Evolutionary conservation across 768 basidiomycete species (phyloP).

Genomic region (Boletus vinaceobasis): DNA sequence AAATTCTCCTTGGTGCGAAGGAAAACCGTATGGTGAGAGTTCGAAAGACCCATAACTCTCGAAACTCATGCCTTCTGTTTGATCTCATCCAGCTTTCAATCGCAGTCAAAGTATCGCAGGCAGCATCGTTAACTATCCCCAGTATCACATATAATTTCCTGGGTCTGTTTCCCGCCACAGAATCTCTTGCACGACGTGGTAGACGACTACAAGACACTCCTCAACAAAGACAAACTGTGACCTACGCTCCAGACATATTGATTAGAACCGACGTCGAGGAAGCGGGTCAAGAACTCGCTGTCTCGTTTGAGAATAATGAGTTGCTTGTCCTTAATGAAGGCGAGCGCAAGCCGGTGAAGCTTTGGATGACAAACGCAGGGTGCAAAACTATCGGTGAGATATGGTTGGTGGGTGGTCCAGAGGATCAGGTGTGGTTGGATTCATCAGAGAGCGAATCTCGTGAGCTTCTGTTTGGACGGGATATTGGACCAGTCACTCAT

Average conservation of each 20-base stretch:
- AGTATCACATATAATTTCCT: conserved; percentile 68
- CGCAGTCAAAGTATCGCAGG: conserved; percentile 49
- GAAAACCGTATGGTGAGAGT: conserved; percentile 61
- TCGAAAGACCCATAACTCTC: background rate
- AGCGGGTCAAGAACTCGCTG: conserved; percentile 60
- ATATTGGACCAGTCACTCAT: conserved; percentile 2
- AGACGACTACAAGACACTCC: conserved; percentile 72
- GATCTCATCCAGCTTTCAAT: conserved; percentile 52
- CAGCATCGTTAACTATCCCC: conserved; percentile 54
- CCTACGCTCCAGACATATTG: conserved; percentile 67
- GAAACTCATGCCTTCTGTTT: background rate
- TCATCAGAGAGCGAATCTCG: conserved; percentile 21
- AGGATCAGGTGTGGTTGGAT: conserved; percentile 61
- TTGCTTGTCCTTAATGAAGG: conserved; percentile 60
- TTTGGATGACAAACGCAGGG: conserved; percentile 71
- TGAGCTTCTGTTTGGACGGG: conserved; percentile 8
- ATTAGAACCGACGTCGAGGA: conserved; percentile 62
- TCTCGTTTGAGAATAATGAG: conserved; percentile 53
- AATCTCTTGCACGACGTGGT: conserved; percentile 69
- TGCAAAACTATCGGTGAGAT: conserved; percentile 56
- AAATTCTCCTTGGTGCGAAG: conserved; percentile 57
- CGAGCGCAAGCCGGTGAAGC: conserved; percentile 51
- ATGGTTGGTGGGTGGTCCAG: conserved; percentile 62
- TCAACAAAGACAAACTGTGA: conserved; percentile 60
- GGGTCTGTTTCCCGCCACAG: conserved; percentile 62